Evolutionary conservation across 225 moss, liverwort and hornwort species (phyloP).

Genomic region (Bryoerythrophyllum caledonicum): DNA sequence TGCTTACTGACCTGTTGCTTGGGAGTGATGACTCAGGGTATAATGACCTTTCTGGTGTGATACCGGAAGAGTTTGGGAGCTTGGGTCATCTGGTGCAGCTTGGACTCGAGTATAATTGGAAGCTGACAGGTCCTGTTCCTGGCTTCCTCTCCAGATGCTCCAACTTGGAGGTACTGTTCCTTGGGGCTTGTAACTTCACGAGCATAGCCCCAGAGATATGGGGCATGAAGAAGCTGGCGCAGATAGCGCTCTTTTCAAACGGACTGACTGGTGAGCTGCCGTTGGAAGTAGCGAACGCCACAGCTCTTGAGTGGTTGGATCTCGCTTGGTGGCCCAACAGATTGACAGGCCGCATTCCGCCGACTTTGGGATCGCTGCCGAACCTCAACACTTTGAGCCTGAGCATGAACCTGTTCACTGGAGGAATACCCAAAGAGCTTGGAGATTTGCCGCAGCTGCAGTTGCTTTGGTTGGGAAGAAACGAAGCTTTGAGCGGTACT

Average conservation of each 20-base stretch:
- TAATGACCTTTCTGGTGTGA: not conserved
- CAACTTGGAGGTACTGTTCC: not conserved
- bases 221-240: not conserved
- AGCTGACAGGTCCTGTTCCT: not conserved
- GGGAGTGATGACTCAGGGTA: not conserved
- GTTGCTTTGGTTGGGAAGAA: not conserved
- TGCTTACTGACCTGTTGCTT: not conserved
- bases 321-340: not conserved
- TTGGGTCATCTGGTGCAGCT: not conserved
- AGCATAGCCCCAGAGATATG: constrained; percentile 8
- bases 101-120: not conserved
- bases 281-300: not conserved
- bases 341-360: not conserved
- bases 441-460: not conserved
- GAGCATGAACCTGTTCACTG: not conserved
- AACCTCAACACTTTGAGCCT: not conserved
- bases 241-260: not conserved
- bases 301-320: not conserved
- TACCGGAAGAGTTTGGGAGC: not conserved
- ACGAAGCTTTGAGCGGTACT: not conserved
- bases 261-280: not conserved
- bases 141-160: not conserved
- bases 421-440: not conserved
- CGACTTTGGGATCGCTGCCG: not conserved
- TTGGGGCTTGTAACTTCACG: not conserved